Base-by-base conservation (phyloP, 768 basidiomycete genomes). In the Psilocybe cyanescens region DNA sequence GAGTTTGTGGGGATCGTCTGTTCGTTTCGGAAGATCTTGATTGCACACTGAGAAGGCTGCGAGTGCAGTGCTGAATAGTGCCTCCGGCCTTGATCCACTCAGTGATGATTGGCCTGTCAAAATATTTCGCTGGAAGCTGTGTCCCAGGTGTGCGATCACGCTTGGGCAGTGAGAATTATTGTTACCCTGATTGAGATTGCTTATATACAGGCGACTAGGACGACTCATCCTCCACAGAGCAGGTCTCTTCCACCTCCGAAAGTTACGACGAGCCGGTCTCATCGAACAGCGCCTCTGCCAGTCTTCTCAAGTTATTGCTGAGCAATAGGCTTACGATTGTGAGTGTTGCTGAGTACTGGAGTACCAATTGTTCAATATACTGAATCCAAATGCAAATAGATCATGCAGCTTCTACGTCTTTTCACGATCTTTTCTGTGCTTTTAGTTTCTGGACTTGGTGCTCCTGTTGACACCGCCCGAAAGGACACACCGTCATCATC, bases 251-350 rank as follows among this genome's bases (percentile, higher is more conserved):
- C 29, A 46, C 44, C 35, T n/a, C 35, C 51, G 41, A 41, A 37
- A 58, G 51, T 30, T 28, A 35, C 30, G 39, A 48, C 58, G 64
- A 68, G 67, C 67, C 57, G 67, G 64, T 58, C 67, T 68, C 65
- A 41, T 63, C 60, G 19, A 33, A 57, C 24, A 46, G 16, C 39
- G 30, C 24, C 29, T 30, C n/a, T 29, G 5, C 9, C n/a, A 28
- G 3, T 55, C 5, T 19, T 12, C 12, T 14, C 44, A 29, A 37
- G 30, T 52, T 30, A 35, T 44, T 44, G n/a, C n/a, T 58, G 46
- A 50, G 57, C 28, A 48, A 8, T 9, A n/a, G 24, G 16, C 4
- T 17, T 39, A 24, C 52, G 11, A 48, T 29, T 1, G 24, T 57
- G 24, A 31, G 56, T 19, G 16, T 6, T n/a, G 14, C 41, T 44